phyloP scores from a whole-genome alignment of 306 rosid genomes.

The Albizia julibrissin region DNA sequence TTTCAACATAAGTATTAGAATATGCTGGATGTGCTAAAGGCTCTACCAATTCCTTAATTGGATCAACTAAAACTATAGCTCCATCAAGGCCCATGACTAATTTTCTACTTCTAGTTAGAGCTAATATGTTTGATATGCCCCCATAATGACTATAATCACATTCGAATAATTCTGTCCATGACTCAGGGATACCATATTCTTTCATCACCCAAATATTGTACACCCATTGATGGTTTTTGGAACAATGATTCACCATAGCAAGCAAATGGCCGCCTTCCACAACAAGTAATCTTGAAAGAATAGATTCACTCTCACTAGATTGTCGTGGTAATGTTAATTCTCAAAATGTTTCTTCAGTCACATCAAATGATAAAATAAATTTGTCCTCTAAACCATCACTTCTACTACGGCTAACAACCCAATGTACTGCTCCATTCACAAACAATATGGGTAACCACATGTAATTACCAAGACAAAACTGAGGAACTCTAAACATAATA shows the following conservation, averaged over 20 bases:
- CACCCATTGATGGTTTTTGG: neutral
- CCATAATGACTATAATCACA: neutral
- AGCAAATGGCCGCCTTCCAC: neutral
- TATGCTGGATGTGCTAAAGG: too few species aligned
- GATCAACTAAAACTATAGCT: too few species aligned
- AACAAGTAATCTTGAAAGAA: neutral
- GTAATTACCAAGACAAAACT: neutral
- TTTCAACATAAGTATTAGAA: too few species aligned
- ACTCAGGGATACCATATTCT: neutral
- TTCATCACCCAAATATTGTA: neutral
- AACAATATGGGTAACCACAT: neutral
- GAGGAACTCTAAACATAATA: neutral
- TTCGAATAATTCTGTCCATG: neutral
- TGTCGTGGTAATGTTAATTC: neutral
- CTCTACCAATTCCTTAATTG: too few species aligned
- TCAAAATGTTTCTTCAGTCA: too few species aligned
- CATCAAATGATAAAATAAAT: too few species aligned
- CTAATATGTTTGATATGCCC: neutral
- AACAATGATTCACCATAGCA: neutral
- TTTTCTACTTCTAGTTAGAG: neutral
- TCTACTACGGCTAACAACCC: neutral
- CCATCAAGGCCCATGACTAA: too few species aligned
- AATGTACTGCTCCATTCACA: neutral
- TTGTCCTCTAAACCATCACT: neutral
- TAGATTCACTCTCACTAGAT: neutral